Conservation (phyloP, 805 yeast species). For the Teunomyces lycoperdinae region DNA sequence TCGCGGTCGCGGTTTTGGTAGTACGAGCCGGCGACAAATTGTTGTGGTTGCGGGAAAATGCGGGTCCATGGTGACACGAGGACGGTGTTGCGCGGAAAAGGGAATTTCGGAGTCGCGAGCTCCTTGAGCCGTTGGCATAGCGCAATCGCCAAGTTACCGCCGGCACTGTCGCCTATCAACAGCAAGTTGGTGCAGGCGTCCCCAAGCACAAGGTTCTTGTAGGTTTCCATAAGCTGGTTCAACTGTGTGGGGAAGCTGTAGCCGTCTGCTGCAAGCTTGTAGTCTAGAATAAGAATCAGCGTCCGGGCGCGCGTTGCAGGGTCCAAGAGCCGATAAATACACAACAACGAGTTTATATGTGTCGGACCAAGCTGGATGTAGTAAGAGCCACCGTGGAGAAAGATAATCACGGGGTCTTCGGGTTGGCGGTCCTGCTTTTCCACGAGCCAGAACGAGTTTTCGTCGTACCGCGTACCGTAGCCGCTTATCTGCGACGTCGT, state of each 20-base stretch:
- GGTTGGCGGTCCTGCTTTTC: constrained; percentile 23
- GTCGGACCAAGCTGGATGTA: constrained; percentile 26
- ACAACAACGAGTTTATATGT: constrained; percentile 29
- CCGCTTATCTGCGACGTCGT: constrained; percentile 18
- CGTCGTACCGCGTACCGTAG: constrained; percentile 32
- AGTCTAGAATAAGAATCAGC: constrained; percentile 23
- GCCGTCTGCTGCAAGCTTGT: constrained; percentile 27
- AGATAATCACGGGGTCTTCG: constrained; percentile 31
- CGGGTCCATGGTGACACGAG: constrained; percentile 41
- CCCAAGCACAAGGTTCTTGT: constrained; percentile 16
- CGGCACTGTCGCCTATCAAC: constrained; percentile 44
- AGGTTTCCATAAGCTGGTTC: constrained; percentile 27
- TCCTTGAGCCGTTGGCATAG: constrained; percentile 27
- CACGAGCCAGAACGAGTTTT: constrained; percentile 33
- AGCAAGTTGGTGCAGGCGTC: constrained; percentile 27
- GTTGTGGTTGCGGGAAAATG: constrained; percentile 19
- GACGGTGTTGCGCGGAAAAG: constrained; percentile 25
- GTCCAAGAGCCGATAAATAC: constrained; percentile 27
- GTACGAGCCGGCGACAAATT: constrained; percentile 31
- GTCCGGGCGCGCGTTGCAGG: constrained; percentile 16
- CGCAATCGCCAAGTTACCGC: constrained; percentile 35
- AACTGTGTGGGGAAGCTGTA: constrained; percentile 32
- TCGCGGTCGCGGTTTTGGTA: constrained; percentile 24
- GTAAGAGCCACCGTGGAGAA: constrained; percentile 42
- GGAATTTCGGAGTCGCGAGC: constrained; percentile 7